Evolutionary conservation across 768 basidiomycete genomes (phyloP), one percentile per base, ranked within the genome.

Genomic region (button mushroom (Agaricus bisporus)): DNA sequence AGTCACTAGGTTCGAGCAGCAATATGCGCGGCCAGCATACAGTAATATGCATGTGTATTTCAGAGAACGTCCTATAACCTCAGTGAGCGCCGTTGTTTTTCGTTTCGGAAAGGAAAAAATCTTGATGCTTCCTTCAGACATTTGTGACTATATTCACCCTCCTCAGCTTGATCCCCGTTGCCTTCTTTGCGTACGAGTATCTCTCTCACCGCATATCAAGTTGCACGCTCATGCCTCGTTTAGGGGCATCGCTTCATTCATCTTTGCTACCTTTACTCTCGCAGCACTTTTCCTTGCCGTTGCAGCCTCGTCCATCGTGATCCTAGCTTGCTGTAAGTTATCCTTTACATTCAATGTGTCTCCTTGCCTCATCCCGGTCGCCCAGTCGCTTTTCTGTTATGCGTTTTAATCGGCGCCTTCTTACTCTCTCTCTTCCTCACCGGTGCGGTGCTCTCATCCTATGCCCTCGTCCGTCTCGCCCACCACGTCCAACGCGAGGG

Each of bases 11-110:
- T 39, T 54, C n/a, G 52, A 54, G 26, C 20, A 32, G 18, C 5
- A 48, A 25, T 54, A 54, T 47, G 52, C 52, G 11, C 52, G 45
- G 22, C 52, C 52, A 9, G 52, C 45, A 20, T 54, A 54, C 52
- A 28, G 29, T 10, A 47, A 54, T 41, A 47, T 54, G 37, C 46
- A 22, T 10, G 25, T 26, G 11, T 47, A 54, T 28, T 47, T 54
- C 38, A 36, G 38, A 14, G 52, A 54, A 37, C 43, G 52, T 6
- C 52, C 52, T 25, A 47, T 54, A 35, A 20, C 41, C 14, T 54
- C 44, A n/a, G 52, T 54, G 26, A 26, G 52, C 38, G 22, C 18
- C 38, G 7, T n/a, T 32, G 25, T 5, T 22, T 28, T 26, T 1
- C 7, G 12, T 11, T 26, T 11, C 8, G 8, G 4, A 9, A 15